These are phyloP conservation scores for Cyclaneusma minus DNA, from an alignment of 2,329 filamentous ascomycete species.

Conservation along the genomic window DNA sequence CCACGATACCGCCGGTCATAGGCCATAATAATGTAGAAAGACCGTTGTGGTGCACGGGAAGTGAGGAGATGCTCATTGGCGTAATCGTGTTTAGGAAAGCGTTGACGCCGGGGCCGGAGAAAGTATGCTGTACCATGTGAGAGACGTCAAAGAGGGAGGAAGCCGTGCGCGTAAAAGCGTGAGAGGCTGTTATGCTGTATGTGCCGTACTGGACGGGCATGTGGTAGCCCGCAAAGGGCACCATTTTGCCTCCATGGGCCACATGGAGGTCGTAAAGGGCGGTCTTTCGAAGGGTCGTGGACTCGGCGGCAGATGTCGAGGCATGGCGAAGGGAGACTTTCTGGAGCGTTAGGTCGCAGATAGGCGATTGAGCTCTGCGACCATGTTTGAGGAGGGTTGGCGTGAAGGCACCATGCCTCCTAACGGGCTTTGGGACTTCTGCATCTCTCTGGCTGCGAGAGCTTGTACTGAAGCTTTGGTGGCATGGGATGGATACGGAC, in stretches of 20 bases:
- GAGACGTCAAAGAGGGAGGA: conserved; percentile 90
- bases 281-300: conserved; percentile 38
- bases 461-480: neutral
- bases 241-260: conserved; percentile 75
- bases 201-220: conserved; percentile 87
- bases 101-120: conserved; percentile 66
- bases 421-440: neutral
- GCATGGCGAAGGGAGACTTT: conserved; percentile 9
- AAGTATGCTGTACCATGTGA: conserved; percentile 88
- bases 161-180: conserved; percentile 76
- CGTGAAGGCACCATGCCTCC: conserved; percentile 3
- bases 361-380: conserved; percentile 3
- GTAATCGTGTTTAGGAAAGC: conserved; percentile 75
- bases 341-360: conserved; percentile 3
- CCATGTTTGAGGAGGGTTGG: conserved; percentile 3
- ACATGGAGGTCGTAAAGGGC: conserved; percentile 68
- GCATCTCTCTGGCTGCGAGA: neutral
- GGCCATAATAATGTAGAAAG: conserved; percentile 74
- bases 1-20: conserved; percentile 75
- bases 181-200: conserved; percentile 66
- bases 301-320: conserved; percentile 9
- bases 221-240: conserved; percentile 82
- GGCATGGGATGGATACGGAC: neutral
- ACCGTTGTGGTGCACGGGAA: conserved; percentile 56
- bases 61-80: conserved; percentile 52